Evolutionary conservation across 352 stramenopile genomes (phyloP), one percentile per base, ranked within the genome.

Genomic region (Phytophthora quininea): DNA sequence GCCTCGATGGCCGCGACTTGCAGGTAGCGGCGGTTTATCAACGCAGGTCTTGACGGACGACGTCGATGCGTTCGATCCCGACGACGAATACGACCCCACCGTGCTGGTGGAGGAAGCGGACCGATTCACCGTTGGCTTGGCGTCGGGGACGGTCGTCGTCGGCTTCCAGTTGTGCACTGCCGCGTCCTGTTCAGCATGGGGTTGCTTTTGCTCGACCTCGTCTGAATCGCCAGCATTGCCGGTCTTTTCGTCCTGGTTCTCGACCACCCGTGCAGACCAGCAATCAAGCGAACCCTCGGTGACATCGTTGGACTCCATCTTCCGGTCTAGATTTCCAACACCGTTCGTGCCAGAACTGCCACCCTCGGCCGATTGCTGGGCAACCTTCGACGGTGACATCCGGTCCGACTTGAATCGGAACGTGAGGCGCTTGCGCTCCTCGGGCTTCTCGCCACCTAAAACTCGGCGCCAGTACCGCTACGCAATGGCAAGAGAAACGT

Each of bases 401-500:
- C n/a, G 58, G 59, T 19, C 64, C 57, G 47, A 71, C 50, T 65
- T 73, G 58, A 49, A 69, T 51, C 69, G 62, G 62, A 67, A 77
- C 49, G 64, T 67, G 59, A 61, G 64, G 15, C 58, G 47, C 24
- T 45, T 64, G 27, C 57, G 40, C 38, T 68, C 55, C 24, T 19
- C 37, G 40, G 40, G 7, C 29, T 65, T 48, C n/a, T 68, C 63
- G 33, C 67, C 68, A 7, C 64, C 63, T 42, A 87, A 46, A 8
- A 87, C 63, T 60, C 74, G 64, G 9, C 64, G 62, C 78, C 76
- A 84, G 54, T 84, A 73, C 12, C 71, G 71, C 77, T 86, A 54
- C 14, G 46, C 31, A 58, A 54, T 8, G 30, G 19, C 11, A 56
- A 43, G 33, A 47, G 58, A 53, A 24, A 24, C 49, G 52, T 27